Percentiles rank a stretch among this genome's conserved stretches.
These are phyloP conservation scores for Diplogelasinospora grovesii DNA, from an alignment of 495 filamentous ascomycete species.

Conservation along the genomic window DNA sequence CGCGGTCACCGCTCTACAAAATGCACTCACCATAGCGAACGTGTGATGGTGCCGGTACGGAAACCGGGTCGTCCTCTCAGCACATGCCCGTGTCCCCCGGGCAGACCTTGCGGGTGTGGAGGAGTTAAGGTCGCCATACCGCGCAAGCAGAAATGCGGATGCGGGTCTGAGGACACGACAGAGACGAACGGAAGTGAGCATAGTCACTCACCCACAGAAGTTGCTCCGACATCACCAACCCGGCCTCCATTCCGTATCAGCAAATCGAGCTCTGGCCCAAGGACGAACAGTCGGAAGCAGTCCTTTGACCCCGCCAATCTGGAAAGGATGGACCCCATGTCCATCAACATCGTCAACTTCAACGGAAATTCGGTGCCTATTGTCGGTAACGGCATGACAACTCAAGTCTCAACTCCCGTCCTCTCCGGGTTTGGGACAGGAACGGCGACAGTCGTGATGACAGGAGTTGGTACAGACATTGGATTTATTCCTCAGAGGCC, in stretches of 20 bases:
- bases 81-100: constrained; percentile 66
- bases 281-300: constrained; percentile 33
- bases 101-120: constrained; percentile 43
- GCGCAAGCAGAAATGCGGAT: constrained; percentile 42
- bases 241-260: constrained; percentile 34
- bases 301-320: constrained; percentile 37
- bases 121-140: constrained; percentile 49
- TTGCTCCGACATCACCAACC: constrained; percentile 29
- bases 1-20: constrained; percentile 81
- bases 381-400: not conserved
- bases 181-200: constrained; percentile 1
- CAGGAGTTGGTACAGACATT: not conserved
- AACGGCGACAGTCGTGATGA: no score
- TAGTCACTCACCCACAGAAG: constrained; percentile 18
- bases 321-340: constrained; percentile 39
- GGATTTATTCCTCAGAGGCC: constrained; percentile 4
- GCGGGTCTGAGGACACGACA: constrained; percentile 16
- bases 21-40: constrained; percentile 66
- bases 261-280: constrained; percentile 25
- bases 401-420: constrained; percentile 1
- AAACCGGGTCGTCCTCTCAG: constrained; percentile 75
- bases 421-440: constrained; percentile 2
- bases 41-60: constrained; percentile 70
- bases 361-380: constrained; percentile 11
- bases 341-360: constrained; percentile 30